Base-by-base conservation (phyloP, 257 asterid species). In the Mentha longifolia region DNA sequence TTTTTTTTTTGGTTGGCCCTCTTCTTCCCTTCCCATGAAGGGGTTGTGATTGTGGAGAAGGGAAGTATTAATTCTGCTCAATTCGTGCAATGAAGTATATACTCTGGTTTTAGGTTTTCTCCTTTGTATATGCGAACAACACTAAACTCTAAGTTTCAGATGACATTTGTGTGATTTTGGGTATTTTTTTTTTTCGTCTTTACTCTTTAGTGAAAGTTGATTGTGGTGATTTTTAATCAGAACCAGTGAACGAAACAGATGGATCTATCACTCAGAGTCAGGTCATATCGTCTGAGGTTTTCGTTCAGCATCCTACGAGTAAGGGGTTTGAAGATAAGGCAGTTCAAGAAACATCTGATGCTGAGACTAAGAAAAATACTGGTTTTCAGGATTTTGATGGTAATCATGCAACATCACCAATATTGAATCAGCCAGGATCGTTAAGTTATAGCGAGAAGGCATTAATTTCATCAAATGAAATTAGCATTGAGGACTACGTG, bases 211-310 rank as follows among this genome's bases (percentile, higher is more conserved):
- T 22, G 54, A 57, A 78, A 3, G 82, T 76, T 66, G 76, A 68
- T 50, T 73, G 45, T 67, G 78, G 64, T 47, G 81, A 17, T 52
- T 56, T n/a, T 73, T 71, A 77, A 77, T 51, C 58, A 61, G 78
- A 67, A 61, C 77, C 62, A 61, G 78, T 11, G 59, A 58, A 74
- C 5, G 74, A 67, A 7, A 65, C 41, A 7, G 74, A 69, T 25
- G 82, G 45, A 68, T 68, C 65, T 33, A 68, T 55, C 67, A 56
- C 74, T 65, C 45, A 55, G 37, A 73, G 30, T 70, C 68, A 60
- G 72, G 17, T 20, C 76, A 74, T 71, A 63, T 59, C 79, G 2
- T 46, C 70, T 31, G 82, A 67, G 12, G 60, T 35, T 56, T 74
- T 72, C 68, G 81, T 42, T 72, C 71, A 61, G 13, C 61, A 15